Percentiles rank a stretch among this genome's conserved stretches.
These are phyloP conservation scores for Amyloporia xantha DNA, from an alignment of 768 basidiomycete genomes.

Conservation along the genomic window DNA sequence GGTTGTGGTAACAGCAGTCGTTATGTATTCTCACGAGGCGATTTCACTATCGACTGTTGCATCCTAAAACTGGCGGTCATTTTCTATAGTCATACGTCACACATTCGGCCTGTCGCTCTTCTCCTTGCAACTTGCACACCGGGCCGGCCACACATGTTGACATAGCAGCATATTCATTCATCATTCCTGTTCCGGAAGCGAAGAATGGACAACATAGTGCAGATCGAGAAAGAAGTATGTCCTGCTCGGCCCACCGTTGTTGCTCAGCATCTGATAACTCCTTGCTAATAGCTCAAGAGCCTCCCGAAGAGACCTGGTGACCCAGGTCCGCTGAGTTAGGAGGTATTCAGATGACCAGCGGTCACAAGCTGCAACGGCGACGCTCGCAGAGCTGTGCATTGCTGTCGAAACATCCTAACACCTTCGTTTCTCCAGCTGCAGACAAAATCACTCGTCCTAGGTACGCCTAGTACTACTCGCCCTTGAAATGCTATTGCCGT, in stretches of 20 bases:
- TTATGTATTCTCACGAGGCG: too few relatives aligned
- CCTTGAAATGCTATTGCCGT: not conserved
- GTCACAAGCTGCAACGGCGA: too few relatives aligned
- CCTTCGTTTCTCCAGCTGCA: not conserved
- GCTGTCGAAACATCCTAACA: not conserved
- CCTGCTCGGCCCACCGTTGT: too few relatives aligned
- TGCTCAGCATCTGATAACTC: not conserved
- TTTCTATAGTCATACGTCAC: too few relatives aligned
- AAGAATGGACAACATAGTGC: not conserved
- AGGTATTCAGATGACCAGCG: not conserved
- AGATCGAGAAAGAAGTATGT: not conserved
- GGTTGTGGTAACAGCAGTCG: not conserved
- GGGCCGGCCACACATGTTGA: not conserved
- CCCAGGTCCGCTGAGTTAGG: not conserved
- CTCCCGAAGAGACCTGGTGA: not conserved
- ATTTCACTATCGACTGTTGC: too few relatives aligned
- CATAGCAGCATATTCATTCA: not conserved
- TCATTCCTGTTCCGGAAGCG: not conserved
- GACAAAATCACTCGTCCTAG: not conserved
- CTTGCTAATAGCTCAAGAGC: not conserved
- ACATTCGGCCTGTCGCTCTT: too few relatives aligned
- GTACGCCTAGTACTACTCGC: not conserved
- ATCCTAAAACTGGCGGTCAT: too few relatives aligned
- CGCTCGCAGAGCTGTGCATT: too few relatives aligned
- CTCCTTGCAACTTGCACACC: too few relatives aligned